phyloP scores from a whole-genome alignment of 352 stramenopile genomes.

The Phytophthora fragariaefolia region DNA sequence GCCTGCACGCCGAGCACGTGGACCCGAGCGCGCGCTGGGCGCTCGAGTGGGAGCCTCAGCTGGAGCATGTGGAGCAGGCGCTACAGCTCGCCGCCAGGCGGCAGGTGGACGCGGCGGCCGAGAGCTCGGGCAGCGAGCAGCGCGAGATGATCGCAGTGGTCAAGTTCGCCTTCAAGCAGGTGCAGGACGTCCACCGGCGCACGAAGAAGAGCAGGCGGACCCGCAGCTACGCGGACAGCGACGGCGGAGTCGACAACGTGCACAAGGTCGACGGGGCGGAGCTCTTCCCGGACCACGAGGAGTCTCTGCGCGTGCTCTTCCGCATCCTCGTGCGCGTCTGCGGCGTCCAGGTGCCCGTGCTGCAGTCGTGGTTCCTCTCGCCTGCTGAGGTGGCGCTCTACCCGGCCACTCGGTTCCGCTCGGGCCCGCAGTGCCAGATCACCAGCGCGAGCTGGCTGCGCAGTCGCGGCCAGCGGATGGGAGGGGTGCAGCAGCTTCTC shows the following conservation, averaged over 20 bases:
- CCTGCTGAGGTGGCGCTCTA: slow-evolving; percentile 43
- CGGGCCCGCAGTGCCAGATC: slow-evolving; percentile 36
- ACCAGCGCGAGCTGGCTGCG: slow-evolving; percentile 41
- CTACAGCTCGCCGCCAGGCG: slow-evolving; percentile 43
- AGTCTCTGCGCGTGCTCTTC: slow-evolving; percentile 55
- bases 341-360: slow-evolving; percentile 48
- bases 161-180: slow-evolving; percentile 55
- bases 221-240: slow-evolving; percentile 27
- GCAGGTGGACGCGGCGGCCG: slow-evolving; percentile 33
- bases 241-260: neutral
- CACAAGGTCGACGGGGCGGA: slow-evolving; percentile 22
- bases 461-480: slow-evolving; percentile 31
- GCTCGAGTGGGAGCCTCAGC: slow-evolving; percentile 49
- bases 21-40: slow-evolving; percentile 57
- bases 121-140: slow-evolving; percentile 33
- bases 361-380: slow-evolving; percentile 62
- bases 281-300: slow-evolving; percentile 46
- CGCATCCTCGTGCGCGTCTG: slow-evolving; percentile 52
- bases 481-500: slow-evolving; percentile 37
- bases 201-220: slow-evolving; percentile 27
- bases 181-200: slow-evolving; percentile 27
- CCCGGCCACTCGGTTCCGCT: slow-evolving; percentile 30
- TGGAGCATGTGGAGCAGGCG: slow-evolving; percentile 53
- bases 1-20: slow-evolving; percentile 49
- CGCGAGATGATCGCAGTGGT: slow-evolving; percentile 58